These are phyloP conservation scores for Naganishia friedmannii DNA, from an alignment of 768 basidiomycete genomes.

Conservation along the genomic window DNA sequence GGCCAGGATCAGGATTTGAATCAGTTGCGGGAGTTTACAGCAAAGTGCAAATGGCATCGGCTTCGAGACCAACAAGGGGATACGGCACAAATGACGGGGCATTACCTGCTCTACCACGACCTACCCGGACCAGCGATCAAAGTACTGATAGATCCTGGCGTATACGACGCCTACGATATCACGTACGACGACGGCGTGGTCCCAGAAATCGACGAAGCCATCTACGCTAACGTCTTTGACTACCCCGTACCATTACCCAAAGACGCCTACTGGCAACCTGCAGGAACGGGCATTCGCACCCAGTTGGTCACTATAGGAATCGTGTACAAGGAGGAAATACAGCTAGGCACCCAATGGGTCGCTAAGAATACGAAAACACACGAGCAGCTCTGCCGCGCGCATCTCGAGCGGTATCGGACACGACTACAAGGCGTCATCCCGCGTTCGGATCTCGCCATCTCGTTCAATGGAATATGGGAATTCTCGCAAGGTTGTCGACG, in stretches of 20 bases:
- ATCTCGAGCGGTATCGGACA: slow-evolving; percentile 6
- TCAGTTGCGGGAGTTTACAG: slow-evolving; percentile 14
- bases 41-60: slow-evolving; percentile 22
- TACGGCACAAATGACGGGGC: slow-evolving; percentile 25
- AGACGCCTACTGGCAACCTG: slow-evolving; percentile 9
- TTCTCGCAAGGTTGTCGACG: not conserved
- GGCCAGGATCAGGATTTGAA: slow-evolving; percentile 12
- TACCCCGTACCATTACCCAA: slow-evolving; percentile 18
- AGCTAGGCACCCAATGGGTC: slow-evolving; percentile 20
- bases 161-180: not conserved
- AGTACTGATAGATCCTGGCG: slow-evolving; percentile 13
- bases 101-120: slow-evolving; percentile 19
- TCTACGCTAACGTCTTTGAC: slow-evolving; percentile 25
- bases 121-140: slow-evolving; percentile 22
- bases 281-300: slow-evolving; percentile 4
- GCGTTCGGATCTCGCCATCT: slow-evolving; percentile 2
- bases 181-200: not conserved
- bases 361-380: slow-evolving; percentile 21
- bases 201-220: slow-evolving; percentile 18
- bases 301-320: slow-evolving; percentile 15
- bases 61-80: slow-evolving; percentile 11
- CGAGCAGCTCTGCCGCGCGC: not conserved
- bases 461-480: slow-evolving; percentile 19
- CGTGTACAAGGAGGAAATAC: slow-evolving; percentile 11
- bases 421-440: slow-evolving; percentile 13